Percentiles rank a stretch among this genome's conserved stretches.
These are phyloP conservation scores for Cucurbita argyrosperma DNA, from an alignment of 306 rosid species.

Conservation along the genomic window DNA sequence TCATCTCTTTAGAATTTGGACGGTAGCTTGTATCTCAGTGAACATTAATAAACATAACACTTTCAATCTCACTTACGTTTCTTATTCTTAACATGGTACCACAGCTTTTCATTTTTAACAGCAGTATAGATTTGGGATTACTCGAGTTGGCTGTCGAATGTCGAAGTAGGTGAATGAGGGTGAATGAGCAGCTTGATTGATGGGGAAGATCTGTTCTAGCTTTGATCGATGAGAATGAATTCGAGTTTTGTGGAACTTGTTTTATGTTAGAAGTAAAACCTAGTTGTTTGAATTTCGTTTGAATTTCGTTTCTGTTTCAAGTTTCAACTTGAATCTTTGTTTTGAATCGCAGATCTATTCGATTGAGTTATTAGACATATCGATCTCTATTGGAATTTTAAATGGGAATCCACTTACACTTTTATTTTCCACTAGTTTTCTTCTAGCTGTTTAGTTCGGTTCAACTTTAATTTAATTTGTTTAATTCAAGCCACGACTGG, in stretches of 20 bases:
- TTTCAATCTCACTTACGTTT: too few relatives aligned
- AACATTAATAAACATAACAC: slow-evolving; percentile 9
- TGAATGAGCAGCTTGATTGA: slow-evolving; percentile 30
- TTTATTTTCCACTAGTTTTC: too few relatives aligned
- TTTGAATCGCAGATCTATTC: not conserved
- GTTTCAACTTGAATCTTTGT: not conserved
- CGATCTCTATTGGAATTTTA: not conserved
- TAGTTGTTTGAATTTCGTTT: too few relatives aligned
- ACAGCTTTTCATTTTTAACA: too few relatives aligned
- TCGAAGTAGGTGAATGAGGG: too few relatives aligned
- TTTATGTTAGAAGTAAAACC: not conserved
- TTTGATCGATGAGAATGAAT: too few relatives aligned
- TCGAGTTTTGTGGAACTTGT: not conserved
- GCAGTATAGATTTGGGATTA: slow-evolving; percentile 47
- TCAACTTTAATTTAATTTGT: too few relatives aligned
- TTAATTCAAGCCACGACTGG: too few relatives aligned
- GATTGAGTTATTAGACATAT: not conserved
- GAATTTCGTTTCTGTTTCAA: not conserved
- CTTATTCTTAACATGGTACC: too few relatives aligned
- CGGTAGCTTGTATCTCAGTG: too few relatives aligned
- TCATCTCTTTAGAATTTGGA: too few relatives aligned
- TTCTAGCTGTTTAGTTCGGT: too few relatives aligned
- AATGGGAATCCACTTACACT: not conserved
- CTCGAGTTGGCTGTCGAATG: slow-evolving; percentile 49
- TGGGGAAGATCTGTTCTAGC: slow-evolving; percentile 31